Base-by-base conservation (phyloP, 306 rosid species). In the Cucurbita moschata region DNA sequence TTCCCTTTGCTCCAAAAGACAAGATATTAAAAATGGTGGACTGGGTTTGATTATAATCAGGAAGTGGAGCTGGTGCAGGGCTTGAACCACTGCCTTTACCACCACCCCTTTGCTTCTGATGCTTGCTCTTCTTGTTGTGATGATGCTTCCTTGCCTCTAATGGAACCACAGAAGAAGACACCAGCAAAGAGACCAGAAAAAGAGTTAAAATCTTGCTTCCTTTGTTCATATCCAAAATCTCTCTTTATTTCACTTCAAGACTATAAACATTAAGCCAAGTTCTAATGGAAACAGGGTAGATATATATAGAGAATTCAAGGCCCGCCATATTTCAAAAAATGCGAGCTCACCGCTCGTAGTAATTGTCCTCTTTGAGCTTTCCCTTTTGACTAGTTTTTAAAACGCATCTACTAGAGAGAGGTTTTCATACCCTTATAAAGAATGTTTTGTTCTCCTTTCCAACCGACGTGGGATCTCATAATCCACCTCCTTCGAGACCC, bases 1-100 rank as follows among this genome's bases (percentile, higher is more conserved):
- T 85, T 0, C 95, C 97, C 79, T 87, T 89, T 39, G 98, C 98
- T 21, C 95, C 97, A 44, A 85, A 94, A 19, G 87, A 81, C 85
- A 87, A 15, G 81, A 94, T 62, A 10, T 86, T 76, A 75, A 85
- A 90, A 77, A 54, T 67, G 72, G 44, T 79, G 43, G 75, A 77
- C 60, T 64, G 82, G n/a, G 74, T 43, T 57, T 81, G 77, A 46
- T 54, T 7, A 59, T 69, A 72, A 61, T 76, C 81, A 77, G 86
- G 87, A 68, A 59, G 81, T 66, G 89, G 86, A 62, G 83, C 47
- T n/a, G 92, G 86, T 47, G 88, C 77, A 76, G 87, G 78, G 18
- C 73, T 74, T 53, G 75, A 42, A 68, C 63, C 42, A 42, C 19
- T 56, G 57, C 79, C 81, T 67, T 79, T 72, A 56, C 78, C 76